These are phyloP conservation scores for Vickermania ingenoplastis DNA, from an alignment of 208 protist species.

Conservation along the genomic window DNA sequence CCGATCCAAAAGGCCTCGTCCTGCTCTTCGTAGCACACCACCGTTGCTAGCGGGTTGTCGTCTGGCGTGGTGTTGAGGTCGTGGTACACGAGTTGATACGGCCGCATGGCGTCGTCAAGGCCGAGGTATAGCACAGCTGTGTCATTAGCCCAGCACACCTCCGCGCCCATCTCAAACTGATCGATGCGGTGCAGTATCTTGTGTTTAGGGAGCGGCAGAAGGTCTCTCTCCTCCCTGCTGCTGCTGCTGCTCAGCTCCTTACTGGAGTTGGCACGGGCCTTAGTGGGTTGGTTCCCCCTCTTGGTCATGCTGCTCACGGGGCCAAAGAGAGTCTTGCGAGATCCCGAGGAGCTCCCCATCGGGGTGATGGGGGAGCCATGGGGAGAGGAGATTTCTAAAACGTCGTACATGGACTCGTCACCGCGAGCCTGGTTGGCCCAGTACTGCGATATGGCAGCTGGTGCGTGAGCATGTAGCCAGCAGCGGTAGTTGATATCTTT, in stretches of 20 bases:
- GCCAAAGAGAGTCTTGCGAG: not conserved
- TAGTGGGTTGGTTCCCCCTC: not conserved
- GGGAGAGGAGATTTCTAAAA: not conserved
- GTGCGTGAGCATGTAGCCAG: conserved; percentile 23
- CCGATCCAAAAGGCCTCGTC: conserved; percentile 56
- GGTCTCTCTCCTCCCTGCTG: not conserved
- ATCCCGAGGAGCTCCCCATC: not conserved
- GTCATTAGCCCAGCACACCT: conserved; percentile 44
- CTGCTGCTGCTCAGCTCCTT: not conserved
- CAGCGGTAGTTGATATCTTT: conserved; percentile 32
- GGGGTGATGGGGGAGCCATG: not conserved
- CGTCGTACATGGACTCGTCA: conserved; percentile 30
- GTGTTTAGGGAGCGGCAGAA: conserved; percentile 16
- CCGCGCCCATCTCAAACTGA: conserved; percentile 36
- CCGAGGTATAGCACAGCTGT: conserved; percentile 42
- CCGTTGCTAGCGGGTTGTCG: conserved; percentile 8
- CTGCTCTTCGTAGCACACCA: conserved; percentile 49
- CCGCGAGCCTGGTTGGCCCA: conserved; percentile 22
- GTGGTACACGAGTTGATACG: conserved; percentile 47
- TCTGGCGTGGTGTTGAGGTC: conserved; percentile 21
- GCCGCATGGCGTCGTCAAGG: conserved; percentile 40
- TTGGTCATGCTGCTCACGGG: not conserved
- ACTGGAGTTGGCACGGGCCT: not conserved
- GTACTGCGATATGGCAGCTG: conserved; percentile 14
- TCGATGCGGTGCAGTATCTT: conserved; percentile 29